These are phyloP conservation scores for Thielaviopsis ethacetica DNA, from an alignment of 2,329 filamentous ascomycete species.

Conservation along the genomic window DNA sequence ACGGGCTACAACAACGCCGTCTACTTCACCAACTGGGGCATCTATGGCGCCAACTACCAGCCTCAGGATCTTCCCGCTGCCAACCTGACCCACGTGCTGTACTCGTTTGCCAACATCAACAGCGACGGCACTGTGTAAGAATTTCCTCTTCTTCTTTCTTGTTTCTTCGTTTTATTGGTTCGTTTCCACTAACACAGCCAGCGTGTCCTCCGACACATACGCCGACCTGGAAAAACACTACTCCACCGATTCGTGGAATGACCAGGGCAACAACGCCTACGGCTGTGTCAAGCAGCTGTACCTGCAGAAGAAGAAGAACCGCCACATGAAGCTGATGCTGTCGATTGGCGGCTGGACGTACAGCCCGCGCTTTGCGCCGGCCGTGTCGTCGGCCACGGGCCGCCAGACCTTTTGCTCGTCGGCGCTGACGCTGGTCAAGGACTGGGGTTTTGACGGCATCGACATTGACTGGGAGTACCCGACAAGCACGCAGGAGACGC, in stretches of 20 bases:
- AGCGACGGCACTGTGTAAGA: constrained; percentile 16
- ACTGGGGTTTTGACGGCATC: constrained; percentile 44
- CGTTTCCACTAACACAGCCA: constrained; percentile 17
- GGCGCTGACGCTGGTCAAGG: constrained; percentile 51
- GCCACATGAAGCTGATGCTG: constrained; percentile 62
- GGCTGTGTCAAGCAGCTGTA: constrained; percentile 66
- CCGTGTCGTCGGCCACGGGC: constrained; percentile 43
- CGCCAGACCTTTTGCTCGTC: constrained; percentile 50
- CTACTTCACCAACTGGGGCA: constrained; percentile 41
- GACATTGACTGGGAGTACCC: constrained; percentile 44
- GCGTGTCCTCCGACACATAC: constrained; percentile 41
- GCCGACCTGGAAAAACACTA: constrained; percentile 55
- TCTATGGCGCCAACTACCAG: constrained; percentile 58
- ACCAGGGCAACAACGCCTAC: constrained; percentile 48
- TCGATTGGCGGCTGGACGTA: constrained; percentile 73
- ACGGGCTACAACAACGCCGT: constrained; percentile 25
- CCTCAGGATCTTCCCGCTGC: constrained; percentile 50
- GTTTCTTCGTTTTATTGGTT: neutral
- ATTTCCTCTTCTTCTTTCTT: neutral
- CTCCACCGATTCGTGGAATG: constrained; percentile 41
- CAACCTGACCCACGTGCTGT: constrained; percentile 58
- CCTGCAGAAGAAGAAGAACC: constrained; percentile 58
- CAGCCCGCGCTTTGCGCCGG: constrained; percentile 49
- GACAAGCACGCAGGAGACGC: constrained; percentile 21
- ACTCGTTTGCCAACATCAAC: constrained; percentile 19